These are phyloP conservation scores for Fusarium sarcochroum DNA, from an alignment of 2,329 filamentous ascomycete species.

Conservation along the genomic window DNA sequence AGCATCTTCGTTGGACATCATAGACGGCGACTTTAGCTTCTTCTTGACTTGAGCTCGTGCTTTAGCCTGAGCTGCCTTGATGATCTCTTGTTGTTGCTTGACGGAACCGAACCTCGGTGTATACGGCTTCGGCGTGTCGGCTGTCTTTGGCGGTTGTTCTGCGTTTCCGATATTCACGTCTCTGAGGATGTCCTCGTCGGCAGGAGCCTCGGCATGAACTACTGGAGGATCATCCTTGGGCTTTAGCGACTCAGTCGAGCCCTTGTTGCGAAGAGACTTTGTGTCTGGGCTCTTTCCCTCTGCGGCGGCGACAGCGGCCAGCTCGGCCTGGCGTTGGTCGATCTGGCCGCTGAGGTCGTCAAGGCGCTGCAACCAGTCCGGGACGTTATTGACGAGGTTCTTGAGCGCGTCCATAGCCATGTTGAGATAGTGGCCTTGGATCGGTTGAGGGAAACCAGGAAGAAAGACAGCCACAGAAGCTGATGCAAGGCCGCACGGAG, in stretches of 20 bases:
- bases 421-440: too few species aligned
- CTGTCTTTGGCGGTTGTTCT: conserved; percentile 33
- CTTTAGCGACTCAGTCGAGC: conserved; percentile 68
- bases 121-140: conserved; percentile 49
- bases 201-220: conserved; percentile 32
- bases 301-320: conserved; percentile 62
- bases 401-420: conserved; percentile 70
- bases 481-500: too few species aligned
- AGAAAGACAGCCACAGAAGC: too few species aligned
- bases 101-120: conserved; percentile 42
- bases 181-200: conserved; percentile 36
- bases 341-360: conserved; percentile 74
- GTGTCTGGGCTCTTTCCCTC: conserved; percentile 50
- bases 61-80: conserved; percentile 56
- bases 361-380: conserved; percentile 71
- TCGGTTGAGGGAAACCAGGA: too few species aligned
- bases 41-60: conserved; percentile 65
- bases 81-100: conserved; percentile 61
- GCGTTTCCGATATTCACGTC: conserved; percentile 24
- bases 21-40: conserved; percentile 65
- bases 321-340: conserved; percentile 71
- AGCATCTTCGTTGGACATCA: conserved; percentile 64
- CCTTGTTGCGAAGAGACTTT: conserved; percentile 64
- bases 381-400: conserved; percentile 68
- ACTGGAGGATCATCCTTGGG: conserved; percentile 59